These are phyloP conservation scores for Thoreauomyces humboldtii DNA, from an alignment of 192 early-diverging fungal genomes.

Conservation along the genomic window DNA sequence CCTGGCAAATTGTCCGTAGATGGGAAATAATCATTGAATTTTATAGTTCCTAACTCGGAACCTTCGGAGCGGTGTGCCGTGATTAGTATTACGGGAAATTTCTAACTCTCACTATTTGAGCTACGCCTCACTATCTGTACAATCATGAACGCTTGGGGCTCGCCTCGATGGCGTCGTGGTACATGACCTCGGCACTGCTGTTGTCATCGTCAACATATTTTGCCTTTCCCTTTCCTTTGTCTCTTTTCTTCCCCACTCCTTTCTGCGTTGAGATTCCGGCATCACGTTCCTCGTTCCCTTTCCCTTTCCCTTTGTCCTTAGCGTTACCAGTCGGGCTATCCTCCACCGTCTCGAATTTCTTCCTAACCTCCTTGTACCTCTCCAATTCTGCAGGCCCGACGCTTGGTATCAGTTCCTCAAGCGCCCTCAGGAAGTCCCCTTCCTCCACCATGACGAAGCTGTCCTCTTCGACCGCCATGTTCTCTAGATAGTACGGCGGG, in stretches of 20 bases:
- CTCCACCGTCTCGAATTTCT: conserved; percentile 68
- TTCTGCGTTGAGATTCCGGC: no score
- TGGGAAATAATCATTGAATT: no score
- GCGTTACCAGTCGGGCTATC: no score
- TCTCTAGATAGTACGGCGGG: conserved; percentile 87
- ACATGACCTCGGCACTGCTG: no score
- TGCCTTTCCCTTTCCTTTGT: background rate
- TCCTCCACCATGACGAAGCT: conserved; percentile 73
- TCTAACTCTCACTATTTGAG: no score
- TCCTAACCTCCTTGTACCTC: conserved; percentile 78
- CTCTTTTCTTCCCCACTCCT: conserved; percentile 16
- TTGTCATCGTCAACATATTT: background rate
- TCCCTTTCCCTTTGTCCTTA: conserved; percentile 3
- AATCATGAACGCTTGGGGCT: no score
- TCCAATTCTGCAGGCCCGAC: conserved; percentile 83
- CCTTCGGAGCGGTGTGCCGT: no score
- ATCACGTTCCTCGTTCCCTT: background rate
- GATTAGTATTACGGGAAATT: no score
- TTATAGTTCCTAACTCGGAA: no score
- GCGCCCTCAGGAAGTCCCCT: conserved; percentile 80
- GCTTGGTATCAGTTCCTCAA: conserved; percentile 83
- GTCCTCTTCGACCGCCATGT: conserved; percentile 66
- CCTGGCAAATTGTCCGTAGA: no score
- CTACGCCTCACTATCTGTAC: no score
- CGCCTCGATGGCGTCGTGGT: no score